Evolutionary conservation across 2,329 filamentous ascomycete species (phyloP).

Genomic region (Apiospora pterosperma): DNA sequence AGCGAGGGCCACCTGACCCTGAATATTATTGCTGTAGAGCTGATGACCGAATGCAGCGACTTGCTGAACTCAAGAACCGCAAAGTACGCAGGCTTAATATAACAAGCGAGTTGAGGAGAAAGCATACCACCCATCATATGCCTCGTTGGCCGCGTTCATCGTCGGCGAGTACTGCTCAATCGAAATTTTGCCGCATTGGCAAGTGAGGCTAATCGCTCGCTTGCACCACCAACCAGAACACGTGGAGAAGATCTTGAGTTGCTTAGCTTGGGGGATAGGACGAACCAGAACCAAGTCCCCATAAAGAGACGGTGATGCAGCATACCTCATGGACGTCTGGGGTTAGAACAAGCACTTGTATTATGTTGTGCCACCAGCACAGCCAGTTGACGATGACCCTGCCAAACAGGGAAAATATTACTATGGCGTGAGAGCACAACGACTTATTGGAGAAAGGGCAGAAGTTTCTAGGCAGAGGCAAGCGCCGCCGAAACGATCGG

Average conservation of each 20-base stretch:
- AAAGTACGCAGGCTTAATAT: neutral
- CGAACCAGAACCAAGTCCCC: no score
- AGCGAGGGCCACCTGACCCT: constrained; percentile 3
- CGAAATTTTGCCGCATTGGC: neutral
- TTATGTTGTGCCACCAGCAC: neutral
- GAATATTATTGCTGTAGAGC: neutral
- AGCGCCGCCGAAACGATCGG: neutral
- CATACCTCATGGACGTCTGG: neutral
- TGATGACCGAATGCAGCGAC: neutral
- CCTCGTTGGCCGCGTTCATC: neutral
- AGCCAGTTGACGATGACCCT: neutral
- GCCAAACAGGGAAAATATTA: neutral
- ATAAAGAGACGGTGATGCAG: neutral
- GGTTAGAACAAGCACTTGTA: neutral
- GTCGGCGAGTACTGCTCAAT: neutral
- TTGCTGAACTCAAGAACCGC: neutral
- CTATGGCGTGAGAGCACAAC: neutral
- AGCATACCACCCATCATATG: neutral
- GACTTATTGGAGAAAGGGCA: neutral
- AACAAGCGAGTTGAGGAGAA: constrained; percentile 1
- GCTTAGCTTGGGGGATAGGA: neutral
- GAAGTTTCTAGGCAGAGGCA: neutral
- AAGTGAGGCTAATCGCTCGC: constrained; percentile 1
- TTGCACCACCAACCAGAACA: neutral
- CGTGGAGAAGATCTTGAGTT: neutral